Evolutionary conservation across 768 basidiomycete genomes (phyloP).

Genomic region (Tricholoma matsutake): DNA sequence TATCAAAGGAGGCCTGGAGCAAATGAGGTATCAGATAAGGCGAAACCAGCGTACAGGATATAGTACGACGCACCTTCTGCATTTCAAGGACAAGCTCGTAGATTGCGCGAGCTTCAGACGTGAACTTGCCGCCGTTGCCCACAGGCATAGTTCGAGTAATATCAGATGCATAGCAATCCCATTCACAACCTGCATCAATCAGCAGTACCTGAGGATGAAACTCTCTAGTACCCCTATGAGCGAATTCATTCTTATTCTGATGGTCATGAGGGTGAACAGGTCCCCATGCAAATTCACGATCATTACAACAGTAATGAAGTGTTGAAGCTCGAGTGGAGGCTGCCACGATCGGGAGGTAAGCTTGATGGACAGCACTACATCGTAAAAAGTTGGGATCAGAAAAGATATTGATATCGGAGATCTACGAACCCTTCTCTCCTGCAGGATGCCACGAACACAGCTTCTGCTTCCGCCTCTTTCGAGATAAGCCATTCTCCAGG

Average conservation of each 20-base stretch:
- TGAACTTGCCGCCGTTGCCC: conserved; percentile 92
- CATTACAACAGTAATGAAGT: conserved; percentile 94
- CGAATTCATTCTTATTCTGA: conserved; percentile 47
- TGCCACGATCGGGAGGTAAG: conserved; percentile 92
- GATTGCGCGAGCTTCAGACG: conserved; percentile 73
- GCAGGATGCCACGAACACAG: conserved; percentile 89
- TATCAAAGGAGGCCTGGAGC: conserved; percentile 55
- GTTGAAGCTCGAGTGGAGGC: conserved; percentile 84
- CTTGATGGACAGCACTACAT: conserved; percentile 74
- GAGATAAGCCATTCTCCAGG: conserved; percentile 87
- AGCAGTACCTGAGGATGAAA: conserved; percentile 72
- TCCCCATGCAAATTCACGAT: conserved; percentile 83
- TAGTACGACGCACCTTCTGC: conserved; percentile 60
- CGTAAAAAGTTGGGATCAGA: conserved; percentile 1
- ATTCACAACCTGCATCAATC: conserved; percentile 96
- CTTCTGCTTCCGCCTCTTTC: conserved; percentile 93
- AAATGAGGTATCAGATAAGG: conserved; percentile 21
- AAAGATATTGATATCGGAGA: neutral
- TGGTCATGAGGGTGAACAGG: conserved; percentile 58
- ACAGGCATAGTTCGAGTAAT: conserved; percentile 85
- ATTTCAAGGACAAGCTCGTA: conserved; percentile 88
- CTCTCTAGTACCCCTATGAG: conserved; percentile 36
- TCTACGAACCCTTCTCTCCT: conserved; percentile 77
- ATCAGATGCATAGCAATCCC: conserved; percentile 47
- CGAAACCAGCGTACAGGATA: neutral